These are phyloP conservation scores for Ceratocystis destructans DNA, from an alignment of 2,329 filamentous ascomycete genomes.

Conservation along the genomic window DNA sequence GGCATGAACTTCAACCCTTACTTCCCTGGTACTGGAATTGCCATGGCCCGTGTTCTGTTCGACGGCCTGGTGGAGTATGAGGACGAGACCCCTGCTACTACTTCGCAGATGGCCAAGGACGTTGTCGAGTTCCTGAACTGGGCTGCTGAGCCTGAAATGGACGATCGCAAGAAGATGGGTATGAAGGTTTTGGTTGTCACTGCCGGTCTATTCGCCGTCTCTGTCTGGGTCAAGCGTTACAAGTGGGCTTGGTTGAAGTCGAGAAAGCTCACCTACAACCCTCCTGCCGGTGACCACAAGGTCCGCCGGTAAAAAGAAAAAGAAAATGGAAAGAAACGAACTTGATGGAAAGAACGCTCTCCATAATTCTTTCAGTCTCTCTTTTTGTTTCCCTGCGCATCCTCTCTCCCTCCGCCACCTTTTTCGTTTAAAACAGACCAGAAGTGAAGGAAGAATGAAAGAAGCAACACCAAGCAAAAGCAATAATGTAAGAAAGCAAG, in stretches of 20 bases:
- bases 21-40: constrained; percentile 98
- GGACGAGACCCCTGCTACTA: constrained; percentile 83
- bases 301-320: constrained; percentile 34
- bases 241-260: constrained; percentile 97
- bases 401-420: constrained; percentile 17
- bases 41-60: constrained; percentile 96
- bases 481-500: not conserved
- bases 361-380: not conserved
- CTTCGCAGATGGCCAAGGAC: constrained; percentile 99
- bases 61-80: constrained; percentile 97
- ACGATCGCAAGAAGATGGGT: constrained; percentile 98
- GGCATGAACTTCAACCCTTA: constrained; percentile 99
- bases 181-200: constrained; percentile 84
- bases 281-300: constrained; percentile 44
- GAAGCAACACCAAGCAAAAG: not conserved
- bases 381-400: not conserved
- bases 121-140: constrained; percentile 98
- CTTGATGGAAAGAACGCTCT: not conserved
- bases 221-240: constrained; percentile 98
- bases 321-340: not conserved
- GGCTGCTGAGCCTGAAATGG: constrained; percentile 98
- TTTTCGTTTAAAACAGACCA: constrained; percentile 16
- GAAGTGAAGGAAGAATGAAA: not conserved
- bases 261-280: constrained; percentile 80
- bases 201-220: constrained; percentile 66